These are phyloP conservation scores for Monosporascus sp. DNA, from an alignment of 2,329 filamentous ascomycete species.

Conservation along the genomic window DNA sequence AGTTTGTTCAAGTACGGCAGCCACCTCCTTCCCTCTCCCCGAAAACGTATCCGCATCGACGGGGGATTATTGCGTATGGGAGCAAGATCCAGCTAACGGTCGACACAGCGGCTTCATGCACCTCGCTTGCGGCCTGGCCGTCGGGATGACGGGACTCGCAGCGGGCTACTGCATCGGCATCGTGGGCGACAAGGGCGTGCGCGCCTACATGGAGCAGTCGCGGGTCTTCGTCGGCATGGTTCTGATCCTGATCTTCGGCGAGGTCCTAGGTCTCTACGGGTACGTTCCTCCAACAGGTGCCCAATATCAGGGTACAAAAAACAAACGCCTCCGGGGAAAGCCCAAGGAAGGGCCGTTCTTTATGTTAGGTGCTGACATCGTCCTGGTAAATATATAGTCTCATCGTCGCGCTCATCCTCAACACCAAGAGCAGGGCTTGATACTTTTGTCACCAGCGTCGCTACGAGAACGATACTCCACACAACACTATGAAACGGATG, in stretches of 20 bases:
- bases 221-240: constrained; percentile 98
- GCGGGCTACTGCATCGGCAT: constrained; percentile 96
- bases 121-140: constrained; percentile 81
- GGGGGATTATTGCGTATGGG: not conserved
- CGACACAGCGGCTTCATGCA: constrained; percentile 77
- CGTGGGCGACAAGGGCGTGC: constrained; percentile 89
- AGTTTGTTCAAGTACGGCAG: constrained; percentile 71
- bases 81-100: constrained; percentile 10
- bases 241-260: constrained; percentile 94
- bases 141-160: constrained; percentile 86
- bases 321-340: too few relatives aligned
- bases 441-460: not conserved
- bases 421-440: constrained; percentile 72
- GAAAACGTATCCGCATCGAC: not conserved
- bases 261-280: constrained; percentile 96
- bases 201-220: constrained; percentile 93
- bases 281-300: constrained; percentile 39
- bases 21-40: not conserved
- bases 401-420: constrained; percentile 89
- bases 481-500: too few relatives aligned
- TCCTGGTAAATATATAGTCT: constrained; percentile 47
- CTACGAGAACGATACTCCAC: too few relatives aligned
- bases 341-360: too few relatives aligned
- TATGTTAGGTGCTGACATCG: too few relatives aligned
- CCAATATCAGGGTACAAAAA: too few relatives aligned